These are phyloP conservation scores for Jacaranda copaia DNA, from an alignment of 257 asterid genomes.

Conservation along the genomic window DNA sequence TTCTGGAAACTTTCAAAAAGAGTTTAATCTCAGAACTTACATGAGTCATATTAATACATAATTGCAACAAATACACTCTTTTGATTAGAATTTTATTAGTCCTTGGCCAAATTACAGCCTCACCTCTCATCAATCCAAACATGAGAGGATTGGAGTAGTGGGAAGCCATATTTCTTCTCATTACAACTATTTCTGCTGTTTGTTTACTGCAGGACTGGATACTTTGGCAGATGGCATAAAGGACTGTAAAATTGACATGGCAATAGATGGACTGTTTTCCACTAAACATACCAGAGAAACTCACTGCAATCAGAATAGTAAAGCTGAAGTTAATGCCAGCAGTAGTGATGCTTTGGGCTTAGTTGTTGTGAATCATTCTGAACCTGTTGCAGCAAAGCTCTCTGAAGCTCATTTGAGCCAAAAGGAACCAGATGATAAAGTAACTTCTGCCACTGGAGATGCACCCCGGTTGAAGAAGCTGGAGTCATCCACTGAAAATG, in stretches of 20 bases:
- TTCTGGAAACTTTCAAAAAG: no score
- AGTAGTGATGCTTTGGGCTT: conserved; percentile 8
- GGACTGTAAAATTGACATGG: conserved; percentile 28
- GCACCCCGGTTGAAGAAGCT: conserved; percentile 27
- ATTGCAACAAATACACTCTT: not conserved
- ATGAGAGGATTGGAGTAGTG: no score
- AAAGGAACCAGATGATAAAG: conserved; percentile 37
- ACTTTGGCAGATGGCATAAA: conserved; percentile 28
- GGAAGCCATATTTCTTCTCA: not conserved
- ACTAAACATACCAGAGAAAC: conserved; percentile 26
- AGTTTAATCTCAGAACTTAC: no score
- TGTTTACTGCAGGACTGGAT: conserved; percentile 41
- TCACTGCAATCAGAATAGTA: conserved; percentile 3
- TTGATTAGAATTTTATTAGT: not conserved
- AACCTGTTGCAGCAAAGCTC: conserved; percentile 21
- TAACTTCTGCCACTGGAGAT: conserved; percentile 11
- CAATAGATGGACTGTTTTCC: conserved; percentile 7
- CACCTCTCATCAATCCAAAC: not conserved
- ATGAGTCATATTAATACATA: no score
- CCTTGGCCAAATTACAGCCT: not conserved
- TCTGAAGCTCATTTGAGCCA: conserved; percentile 25
- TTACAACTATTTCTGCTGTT: not conserved
- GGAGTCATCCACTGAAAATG: conserved; percentile 54
- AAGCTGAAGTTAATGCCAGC: not conserved
- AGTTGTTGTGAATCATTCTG: conserved; percentile 17